Percentiles rank a stretch among this genome's conserved stretches.
These are phyloP conservation scores for Candida sp. DNA, from an alignment of 1,139 yeast genomes.

Conservation along the genomic window DNA sequence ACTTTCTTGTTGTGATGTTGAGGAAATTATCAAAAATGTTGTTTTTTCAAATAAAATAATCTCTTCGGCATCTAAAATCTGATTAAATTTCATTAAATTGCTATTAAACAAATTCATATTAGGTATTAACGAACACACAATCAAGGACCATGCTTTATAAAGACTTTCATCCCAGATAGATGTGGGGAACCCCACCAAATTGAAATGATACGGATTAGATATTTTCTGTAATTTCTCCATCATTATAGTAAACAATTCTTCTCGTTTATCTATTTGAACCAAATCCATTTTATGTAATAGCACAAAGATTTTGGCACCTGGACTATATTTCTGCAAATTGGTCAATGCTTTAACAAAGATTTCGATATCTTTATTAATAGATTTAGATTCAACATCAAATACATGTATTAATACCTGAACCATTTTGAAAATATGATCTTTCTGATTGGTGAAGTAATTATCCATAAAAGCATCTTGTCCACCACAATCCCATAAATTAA, in stretches of 20 bases:
- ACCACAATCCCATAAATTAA: slow-evolving; percentile 98
- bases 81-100: slow-evolving; percentile 71
- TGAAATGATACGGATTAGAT: slow-evolving; percentile 75
- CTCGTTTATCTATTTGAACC: slow-evolving; percentile 83
- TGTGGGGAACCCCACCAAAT: slow-evolving; percentile 87
- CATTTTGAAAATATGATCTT: slow-evolving; percentile 91
- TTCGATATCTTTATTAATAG: slow-evolving; percentile 89
- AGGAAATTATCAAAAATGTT: slow-evolving; percentile 85
- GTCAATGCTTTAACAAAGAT: slow-evolving; percentile 83
- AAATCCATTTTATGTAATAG: slow-evolving; percentile 95
- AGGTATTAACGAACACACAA: slow-evolving; percentile 92
- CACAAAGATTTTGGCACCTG: slow-evolving; percentile 90
- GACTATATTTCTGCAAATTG: slow-evolving; percentile 80
- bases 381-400: slow-evolving; percentile 92
- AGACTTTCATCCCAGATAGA: slow-evolving; percentile 98
- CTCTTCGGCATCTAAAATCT: slow-evolving; percentile 81
- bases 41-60: slow-evolving; percentile 91
- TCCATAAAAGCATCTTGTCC: slow-evolving; percentile 98
- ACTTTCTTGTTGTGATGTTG: slow-evolving; percentile 39
- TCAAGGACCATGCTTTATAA: slow-evolving; percentile 96
- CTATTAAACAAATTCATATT: slow-evolving; percentile 81
- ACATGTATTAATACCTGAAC: slow-evolving; percentile 98
- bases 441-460: slow-evolving; percentile 81
- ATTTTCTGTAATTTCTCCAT: slow-evolving; percentile 78
- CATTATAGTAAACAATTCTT: slow-evolving; percentile 78